Percentiles rank a stretch among this genome's conserved stretches.
Evolutionary conservation across 768 basidiomycete genomes (phyloP).

Genomic region (Pleurotus pulmonarius): DNA sequence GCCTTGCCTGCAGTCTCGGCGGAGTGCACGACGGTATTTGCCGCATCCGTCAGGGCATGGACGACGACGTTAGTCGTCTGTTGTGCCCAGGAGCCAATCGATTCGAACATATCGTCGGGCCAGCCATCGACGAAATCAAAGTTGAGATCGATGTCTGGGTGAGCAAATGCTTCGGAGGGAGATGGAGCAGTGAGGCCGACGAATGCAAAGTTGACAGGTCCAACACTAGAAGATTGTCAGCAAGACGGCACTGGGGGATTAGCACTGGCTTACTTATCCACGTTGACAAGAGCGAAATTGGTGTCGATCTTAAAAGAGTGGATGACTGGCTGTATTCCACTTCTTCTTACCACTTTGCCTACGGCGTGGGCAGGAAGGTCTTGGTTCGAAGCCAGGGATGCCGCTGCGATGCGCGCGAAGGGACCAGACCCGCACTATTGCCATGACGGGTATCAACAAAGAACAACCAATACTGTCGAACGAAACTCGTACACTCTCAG

Average conservation of each 20-base stretch:
- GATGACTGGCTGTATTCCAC: slow-evolving; percentile 20
- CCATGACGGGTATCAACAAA: too few relatives aligned
- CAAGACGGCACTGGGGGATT: neutral
- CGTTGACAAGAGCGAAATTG: slow-evolving; percentile 24
- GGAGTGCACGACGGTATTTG: neutral
- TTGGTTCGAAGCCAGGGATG: slow-evolving; percentile 32
- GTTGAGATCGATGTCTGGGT: slow-evolving; percentile 9
- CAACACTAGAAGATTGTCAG: neutral
- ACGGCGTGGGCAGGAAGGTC: slow-evolving; percentile 23
- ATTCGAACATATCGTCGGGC: slow-evolving; percentile 1
- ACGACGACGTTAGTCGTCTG: neutral
- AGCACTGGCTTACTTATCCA: slow-evolving; percentile 11
- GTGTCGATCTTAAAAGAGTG: slow-evolving; percentile 30
- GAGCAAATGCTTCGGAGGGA: neutral
- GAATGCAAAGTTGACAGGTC: neutral
- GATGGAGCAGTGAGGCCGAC: neutral
- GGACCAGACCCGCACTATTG: slow-evolving; percentile 4
- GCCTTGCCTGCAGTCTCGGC: neutral
- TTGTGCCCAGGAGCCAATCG: neutral
- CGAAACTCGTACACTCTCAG: too few relatives aligned
- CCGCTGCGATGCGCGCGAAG: slow-evolving; percentile 26
- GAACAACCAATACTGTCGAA: too few relatives aligned
- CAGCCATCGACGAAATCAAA: slow-evolving; percentile 10
- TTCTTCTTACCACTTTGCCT: slow-evolving; percentile 18
- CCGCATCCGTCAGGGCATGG: too few relatives aligned